A percentile compares a stretch with the other conserved stretches of the same genome.
phyloP scores from a whole-genome alignment of 352 stramenopile genomes.

The Aphanomyces euteiches region DNA sequence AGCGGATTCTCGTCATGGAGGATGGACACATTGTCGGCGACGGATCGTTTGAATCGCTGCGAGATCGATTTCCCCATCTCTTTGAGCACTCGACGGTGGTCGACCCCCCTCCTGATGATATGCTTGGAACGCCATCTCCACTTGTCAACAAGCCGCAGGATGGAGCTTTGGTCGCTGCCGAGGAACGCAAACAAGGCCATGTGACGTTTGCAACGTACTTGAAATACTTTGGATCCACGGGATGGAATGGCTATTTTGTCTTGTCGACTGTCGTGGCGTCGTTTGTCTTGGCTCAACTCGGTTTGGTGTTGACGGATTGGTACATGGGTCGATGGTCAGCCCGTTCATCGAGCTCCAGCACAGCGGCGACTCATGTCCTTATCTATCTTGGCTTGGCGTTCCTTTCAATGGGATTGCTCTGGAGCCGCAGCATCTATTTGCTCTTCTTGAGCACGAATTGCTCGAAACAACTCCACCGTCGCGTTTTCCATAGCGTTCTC shows the following conservation, averaged over 20 bases:
- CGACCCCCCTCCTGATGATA: neutral
- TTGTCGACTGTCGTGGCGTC: neutral
- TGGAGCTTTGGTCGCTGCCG: too few relatives aligned
- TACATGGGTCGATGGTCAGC: slow-evolving; percentile 11
- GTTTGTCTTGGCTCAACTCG: neutral
- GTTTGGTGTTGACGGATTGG: slow-evolving; percentile 17
- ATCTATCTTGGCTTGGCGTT: neutral
- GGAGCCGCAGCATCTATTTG: neutral
- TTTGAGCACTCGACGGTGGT: neutral
- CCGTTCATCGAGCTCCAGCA: neutral
- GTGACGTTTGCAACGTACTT: too few relatives aligned
- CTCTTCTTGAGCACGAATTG: neutral
- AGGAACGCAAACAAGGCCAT: too few relatives aligned
- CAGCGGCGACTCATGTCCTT: neutral
- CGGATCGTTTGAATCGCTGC: slow-evolving; percentile 36
- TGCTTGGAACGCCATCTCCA: neutral
- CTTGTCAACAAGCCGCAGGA: neutral
- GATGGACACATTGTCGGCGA: slow-evolving; percentile 34
- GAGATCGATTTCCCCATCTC: neutral
- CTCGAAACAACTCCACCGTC: slow-evolving; percentile 11
- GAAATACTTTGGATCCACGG: too few relatives aligned
- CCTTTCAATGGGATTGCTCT: neutral
- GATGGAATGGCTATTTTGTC: neutral
- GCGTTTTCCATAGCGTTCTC: slow-evolving; percentile 10
- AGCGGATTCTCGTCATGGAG: slow-evolving; percentile 30